A percentile compares a stretch with the other conserved stretches of the same genome.
phyloP scores from a whole-genome alignment of 441 rosid species.

The Gossypium schwendimanii region DNA sequence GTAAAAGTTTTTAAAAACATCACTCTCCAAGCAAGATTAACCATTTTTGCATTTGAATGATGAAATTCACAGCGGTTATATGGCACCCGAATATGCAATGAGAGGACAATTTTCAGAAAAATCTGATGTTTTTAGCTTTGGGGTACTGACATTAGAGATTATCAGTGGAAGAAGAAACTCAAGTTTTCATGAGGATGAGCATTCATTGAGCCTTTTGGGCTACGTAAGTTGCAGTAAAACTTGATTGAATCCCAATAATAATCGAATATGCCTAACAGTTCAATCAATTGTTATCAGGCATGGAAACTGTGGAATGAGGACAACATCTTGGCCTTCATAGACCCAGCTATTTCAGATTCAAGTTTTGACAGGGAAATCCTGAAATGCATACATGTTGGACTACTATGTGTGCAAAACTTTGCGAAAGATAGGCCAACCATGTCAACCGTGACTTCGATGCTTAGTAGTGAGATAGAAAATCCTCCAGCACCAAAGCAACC shows the following conservation, averaged over 20 bases:
- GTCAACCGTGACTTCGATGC: constrained; percentile 37
- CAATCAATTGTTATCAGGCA: constrained; percentile 29
- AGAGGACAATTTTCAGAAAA: constrained; percentile 49
- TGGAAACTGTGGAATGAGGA: constrained; percentile 62
- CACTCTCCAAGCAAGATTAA: no score
- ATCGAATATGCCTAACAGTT: background rate
- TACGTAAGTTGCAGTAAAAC: constrained; percentile 19
- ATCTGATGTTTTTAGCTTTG: constrained; percentile 61
- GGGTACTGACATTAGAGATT: constrained; percentile 48
- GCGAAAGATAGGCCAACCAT: constrained; percentile 50
- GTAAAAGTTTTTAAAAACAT: no score
- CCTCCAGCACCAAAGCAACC: constrained; percentile 5
- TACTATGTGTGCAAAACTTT: constrained; percentile 50
- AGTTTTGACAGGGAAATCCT: constrained; percentile 19
- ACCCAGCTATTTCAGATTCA: constrained; percentile 18
- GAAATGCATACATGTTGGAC: constrained; percentile 48
- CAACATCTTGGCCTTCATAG: constrained; percentile 23
- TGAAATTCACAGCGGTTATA: constrained; percentile 34
- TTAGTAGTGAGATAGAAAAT: constrained; percentile 35
- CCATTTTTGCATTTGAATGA: background rate
- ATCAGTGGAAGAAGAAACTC: constrained; percentile 49
- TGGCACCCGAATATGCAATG: constrained; percentile 56
- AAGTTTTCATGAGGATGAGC: constrained; percentile 25
- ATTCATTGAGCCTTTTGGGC: constrained; percentile 31
- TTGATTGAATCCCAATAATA: background rate